A percentile compares a stretch with the other conserved stretches of the same genome.
These are phyloP conservation scores for Chaetomium olivaceum DNA, from an alignment of 2,329 filamentous ascomycete genomes.

Conservation along the genomic window DNA sequence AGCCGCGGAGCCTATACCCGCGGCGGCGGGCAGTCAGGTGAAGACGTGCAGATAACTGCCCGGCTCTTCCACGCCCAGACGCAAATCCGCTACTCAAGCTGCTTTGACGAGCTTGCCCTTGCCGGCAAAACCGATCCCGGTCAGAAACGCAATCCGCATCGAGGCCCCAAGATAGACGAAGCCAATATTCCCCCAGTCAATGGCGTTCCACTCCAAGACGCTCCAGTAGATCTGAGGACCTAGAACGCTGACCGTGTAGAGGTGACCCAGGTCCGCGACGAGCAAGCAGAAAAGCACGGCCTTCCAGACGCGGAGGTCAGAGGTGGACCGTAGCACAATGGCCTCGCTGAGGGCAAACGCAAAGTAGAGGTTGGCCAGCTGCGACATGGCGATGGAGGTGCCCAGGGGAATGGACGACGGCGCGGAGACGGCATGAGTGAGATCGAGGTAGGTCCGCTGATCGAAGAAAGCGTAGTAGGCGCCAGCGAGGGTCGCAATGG, in stretches of 20 bases:
- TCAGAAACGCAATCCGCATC: conserved; percentile 60
- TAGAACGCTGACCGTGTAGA: conserved; percentile 64
- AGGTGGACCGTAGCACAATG: conserved; percentile 68
- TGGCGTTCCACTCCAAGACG: conserved; percentile 62
- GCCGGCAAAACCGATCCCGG: conserved; percentile 53
- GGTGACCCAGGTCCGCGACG: conserved; percentile 74
- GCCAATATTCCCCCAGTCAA: conserved; percentile 67
- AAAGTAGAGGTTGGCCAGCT: conserved; percentile 77
- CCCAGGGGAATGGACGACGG: conserved; percentile 54
- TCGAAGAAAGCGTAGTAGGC: conserved; percentile 54
- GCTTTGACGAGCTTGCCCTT: conserved; percentile 25
- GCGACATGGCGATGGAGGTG: conserved; percentile 68
- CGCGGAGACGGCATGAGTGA: conserved; percentile 60
- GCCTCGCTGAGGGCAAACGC: conserved; percentile 78
- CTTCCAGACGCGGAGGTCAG: conserved; percentile 69
- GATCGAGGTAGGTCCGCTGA: conserved; percentile 59
- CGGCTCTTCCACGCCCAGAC: background rate
- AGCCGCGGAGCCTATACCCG: background rate
- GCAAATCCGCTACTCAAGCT: conserved; percentile 13
- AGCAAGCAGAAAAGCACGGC: conserved; percentile 66
- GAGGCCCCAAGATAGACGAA: conserved; percentile 68
- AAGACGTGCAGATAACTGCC: background rate
- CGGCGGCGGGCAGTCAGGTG: background rate
- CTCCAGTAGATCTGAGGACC: conserved; percentile 66
- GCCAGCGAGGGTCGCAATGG: conserved; percentile 53